A percentile compares a stretch with the other conserved stretches of the same genome.
phyloP scores from a whole-genome alignment of 306 rosid genomes.

The Vachellia collinsii region DNA sequence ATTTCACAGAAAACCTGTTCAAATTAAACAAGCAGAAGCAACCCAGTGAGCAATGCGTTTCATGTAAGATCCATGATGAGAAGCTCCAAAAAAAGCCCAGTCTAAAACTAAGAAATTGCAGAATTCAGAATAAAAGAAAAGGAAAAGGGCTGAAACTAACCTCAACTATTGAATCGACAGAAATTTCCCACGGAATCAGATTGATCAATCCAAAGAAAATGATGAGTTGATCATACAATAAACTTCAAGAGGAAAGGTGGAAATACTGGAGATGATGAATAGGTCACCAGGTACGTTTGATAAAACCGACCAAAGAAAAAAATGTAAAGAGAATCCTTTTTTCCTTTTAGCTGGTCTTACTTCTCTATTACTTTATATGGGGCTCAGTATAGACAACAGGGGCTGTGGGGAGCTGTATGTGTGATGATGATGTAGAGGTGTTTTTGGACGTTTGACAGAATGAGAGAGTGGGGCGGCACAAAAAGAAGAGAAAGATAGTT shows the following conservation, averaged over 20 bases:
- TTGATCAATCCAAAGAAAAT: slow-evolving; percentile 48
- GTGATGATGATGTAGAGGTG: slow-evolving; percentile 29
- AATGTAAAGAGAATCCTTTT: slow-evolving; percentile 44
- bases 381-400: slow-evolving; percentile 31
- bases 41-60: slow-evolving; percentile 28
- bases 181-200: slow-evolving; percentile 36
- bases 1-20: slow-evolving; percentile 44
- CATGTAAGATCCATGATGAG: slow-evolving; percentile 46
- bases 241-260: background rate
- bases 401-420: slow-evolving; percentile 44
- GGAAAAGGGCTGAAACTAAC: slow-evolving; percentile 43
- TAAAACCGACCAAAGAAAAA: slow-evolving; percentile 32
- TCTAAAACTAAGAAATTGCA: slow-evolving; percentile 11
- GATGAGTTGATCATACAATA: slow-evolving; percentile 34
- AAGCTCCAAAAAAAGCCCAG: background rate
- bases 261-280: slow-evolving; percentile 19
- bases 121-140: slow-evolving; percentile 10
- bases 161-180: slow-evolving; percentile 41
- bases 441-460: slow-evolving; percentile 37
- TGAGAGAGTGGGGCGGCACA: slow-evolving; percentile 58
- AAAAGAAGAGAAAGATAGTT: background rate
- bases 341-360: slow-evolving; percentile 16
- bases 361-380: slow-evolving; percentile 26
- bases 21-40: slow-evolving; percentile 32
- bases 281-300: slow-evolving; percentile 41